Percentiles rank a stretch among this genome's conserved stretches.
Conservation (phyloP, 2,329 filamentous ascomycete genomes). For the Aureobasidium sp. region DNA sequence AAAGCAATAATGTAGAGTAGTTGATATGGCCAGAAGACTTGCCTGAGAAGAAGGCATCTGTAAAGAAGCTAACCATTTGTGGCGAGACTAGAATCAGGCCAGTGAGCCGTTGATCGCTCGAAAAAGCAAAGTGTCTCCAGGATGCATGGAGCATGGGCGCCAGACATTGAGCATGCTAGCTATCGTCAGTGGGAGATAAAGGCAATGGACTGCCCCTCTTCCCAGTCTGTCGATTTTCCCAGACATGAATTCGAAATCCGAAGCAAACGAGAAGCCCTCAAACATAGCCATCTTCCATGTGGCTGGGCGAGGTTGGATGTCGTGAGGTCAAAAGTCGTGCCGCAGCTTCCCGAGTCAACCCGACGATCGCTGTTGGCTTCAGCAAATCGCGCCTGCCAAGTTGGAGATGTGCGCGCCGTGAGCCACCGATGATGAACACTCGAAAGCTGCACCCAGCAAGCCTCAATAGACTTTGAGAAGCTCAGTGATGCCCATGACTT, state of each 20-base stretch:
- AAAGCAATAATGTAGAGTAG: not conserved
- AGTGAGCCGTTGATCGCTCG: constrained; percentile 3
- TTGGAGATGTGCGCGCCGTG: not conserved
- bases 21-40: not conserved
- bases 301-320: not conserved
- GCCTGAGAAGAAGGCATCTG: not conserved
- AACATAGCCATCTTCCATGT: not conserved
- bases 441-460: not conserved
- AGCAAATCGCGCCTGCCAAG: constrained; percentile 14
- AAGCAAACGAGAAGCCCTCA: not conserved
- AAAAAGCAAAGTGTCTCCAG: constrained; percentile 10
- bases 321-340: constrained; percentile 10
- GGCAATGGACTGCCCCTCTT: not conserved
- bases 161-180: constrained; percentile 7
- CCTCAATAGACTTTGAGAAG: not conserved
- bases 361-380: constrained; percentile 11
- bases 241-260: not conserved
- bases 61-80: constrained; percentile 3
- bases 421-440: constrained; percentile 8
- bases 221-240: not conserved
- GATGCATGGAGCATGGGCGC: constrained; percentile 9
- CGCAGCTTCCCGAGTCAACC: constrained; percentile 10
- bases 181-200: constrained; percentile 2
- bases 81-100: not conserved
- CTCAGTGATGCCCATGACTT: not conserved